These are phyloP conservation scores for Yamadazyma ubonensis DNA, from an alignment of 805 yeast species.

Conservation along the genomic window DNA sequence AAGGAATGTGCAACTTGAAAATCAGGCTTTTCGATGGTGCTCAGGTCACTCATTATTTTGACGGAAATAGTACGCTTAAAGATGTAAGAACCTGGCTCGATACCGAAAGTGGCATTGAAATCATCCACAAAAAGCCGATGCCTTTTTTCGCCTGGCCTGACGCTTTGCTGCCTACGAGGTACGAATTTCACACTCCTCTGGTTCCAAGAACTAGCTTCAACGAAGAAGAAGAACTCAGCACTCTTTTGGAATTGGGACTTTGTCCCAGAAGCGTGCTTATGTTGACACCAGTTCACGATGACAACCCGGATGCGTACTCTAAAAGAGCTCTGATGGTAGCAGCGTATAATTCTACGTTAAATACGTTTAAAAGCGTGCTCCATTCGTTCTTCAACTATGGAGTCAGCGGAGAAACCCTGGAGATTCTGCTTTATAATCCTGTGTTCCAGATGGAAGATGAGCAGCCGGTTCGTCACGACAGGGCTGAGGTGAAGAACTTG, in stretches of 20 bases:
- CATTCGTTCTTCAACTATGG: conserved; percentile 45
- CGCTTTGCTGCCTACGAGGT: conserved; percentile 56
- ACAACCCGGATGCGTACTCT: conserved; percentile 12
- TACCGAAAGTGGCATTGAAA: conserved; percentile 24
- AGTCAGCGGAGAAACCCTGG: conserved; percentile 20
- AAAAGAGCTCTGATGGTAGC: conserved; percentile 11
- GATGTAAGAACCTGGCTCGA: conserved; percentile 66
- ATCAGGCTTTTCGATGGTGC: conserved; percentile 69
- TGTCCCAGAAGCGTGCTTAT: conserved; percentile 74
- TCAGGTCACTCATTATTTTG: conserved; percentile 52
- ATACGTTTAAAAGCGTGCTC: conserved; percentile 28
- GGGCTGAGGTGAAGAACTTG: background rate
- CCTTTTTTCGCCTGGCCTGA: conserved; percentile 53
- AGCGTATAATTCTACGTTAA: conserved; percentile 11
- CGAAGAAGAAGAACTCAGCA: conserved; percentile 52
- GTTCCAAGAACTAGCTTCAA: conserved; percentile 49
- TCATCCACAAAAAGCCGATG: conserved; percentile 41
- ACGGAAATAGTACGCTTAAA: conserved; percentile 43
- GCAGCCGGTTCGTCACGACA: too few relatives aligned
- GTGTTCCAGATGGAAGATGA: too few relatives aligned
- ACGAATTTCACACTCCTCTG: conserved; percentile 36
- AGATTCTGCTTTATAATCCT: too few relatives aligned
- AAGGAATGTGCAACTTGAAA: conserved; percentile 41
- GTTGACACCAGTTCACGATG: conserved; percentile 57
- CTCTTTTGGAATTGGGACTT: conserved; percentile 55